Percentiles rank a stretch among this genome's conserved stretches.
phyloP scores from a whole-genome alignment of 345 rosid genomes.

The Sapria himalayana region DNA sequence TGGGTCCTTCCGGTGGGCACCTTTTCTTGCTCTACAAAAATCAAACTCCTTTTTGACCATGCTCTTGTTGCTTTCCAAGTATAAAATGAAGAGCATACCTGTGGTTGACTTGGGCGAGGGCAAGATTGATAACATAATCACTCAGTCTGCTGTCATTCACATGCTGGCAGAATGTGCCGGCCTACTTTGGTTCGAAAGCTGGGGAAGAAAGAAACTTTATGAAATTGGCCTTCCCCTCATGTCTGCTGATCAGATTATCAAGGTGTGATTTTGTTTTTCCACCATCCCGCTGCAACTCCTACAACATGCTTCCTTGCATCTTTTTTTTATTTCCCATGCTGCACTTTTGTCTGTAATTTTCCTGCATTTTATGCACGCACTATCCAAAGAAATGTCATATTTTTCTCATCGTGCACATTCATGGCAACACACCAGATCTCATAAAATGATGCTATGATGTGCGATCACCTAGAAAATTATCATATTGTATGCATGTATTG shows the following conservation, averaged over 20 bases:
- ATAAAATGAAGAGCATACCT: slow-evolving; percentile 96
- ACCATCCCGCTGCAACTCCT: no score
- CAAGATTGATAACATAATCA: slow-evolving; percentile 61
- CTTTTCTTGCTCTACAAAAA: slow-evolving; percentile 81
- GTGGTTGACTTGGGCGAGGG: slow-evolving; percentile 64
- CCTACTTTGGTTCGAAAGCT: slow-evolving; percentile 85
- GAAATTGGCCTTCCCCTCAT: slow-evolving; percentile 77
- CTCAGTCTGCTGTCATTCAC: slow-evolving; percentile 93
- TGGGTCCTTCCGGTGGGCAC: slow-evolving; percentile 99
- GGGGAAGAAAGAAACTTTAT: slow-evolving; percentile 76
- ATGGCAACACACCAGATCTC: no score
- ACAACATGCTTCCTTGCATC: no score
- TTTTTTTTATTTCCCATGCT: no score
- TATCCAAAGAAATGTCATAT: no score
- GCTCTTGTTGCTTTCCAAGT: slow-evolving; percentile 81
- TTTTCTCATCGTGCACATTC: no score
- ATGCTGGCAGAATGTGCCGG: slow-evolving; percentile 90
- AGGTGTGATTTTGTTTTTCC: slow-evolving; percentile 17
- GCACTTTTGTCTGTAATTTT: no score
- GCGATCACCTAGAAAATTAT: no score
- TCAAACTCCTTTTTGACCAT: slow-evolving; percentile 86
- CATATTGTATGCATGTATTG: no score
- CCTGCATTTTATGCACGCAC: no score
- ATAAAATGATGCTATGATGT: no score
- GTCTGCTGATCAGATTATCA: slow-evolving; percentile 29